Conservation (phyloP, 1,284 basidiomycete species). For the Schizophyllum commune region DNA sequence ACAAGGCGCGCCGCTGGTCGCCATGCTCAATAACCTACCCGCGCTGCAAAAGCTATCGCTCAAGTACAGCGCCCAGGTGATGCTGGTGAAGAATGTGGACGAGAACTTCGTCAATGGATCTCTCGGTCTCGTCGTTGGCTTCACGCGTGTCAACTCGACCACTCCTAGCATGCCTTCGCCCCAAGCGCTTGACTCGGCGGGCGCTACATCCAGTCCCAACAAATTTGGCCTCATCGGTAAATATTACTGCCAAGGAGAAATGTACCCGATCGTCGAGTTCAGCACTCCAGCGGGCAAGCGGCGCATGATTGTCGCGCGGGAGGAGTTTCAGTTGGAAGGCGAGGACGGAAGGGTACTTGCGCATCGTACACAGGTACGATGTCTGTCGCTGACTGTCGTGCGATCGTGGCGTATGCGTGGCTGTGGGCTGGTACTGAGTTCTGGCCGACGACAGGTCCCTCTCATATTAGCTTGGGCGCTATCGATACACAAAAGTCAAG, state of each 20-base stretch:
- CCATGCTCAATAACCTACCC: slow-evolving; percentile 47
- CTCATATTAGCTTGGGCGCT: slow-evolving; percentile 70
- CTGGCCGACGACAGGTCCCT: slow-evolving; percentile 27
- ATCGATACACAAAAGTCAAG: slow-evolving; percentile 79
- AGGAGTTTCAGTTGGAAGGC: slow-evolving; percentile 63
- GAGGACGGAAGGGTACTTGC: slow-evolving; percentile 62
- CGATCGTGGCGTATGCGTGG: too few species aligned
- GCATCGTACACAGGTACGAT: slow-evolving; percentile 35
- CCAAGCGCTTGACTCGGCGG: too few species aligned
- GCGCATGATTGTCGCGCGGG: slow-evolving; percentile 39
- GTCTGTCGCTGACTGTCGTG: too few species aligned
- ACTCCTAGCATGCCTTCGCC: too few species aligned
- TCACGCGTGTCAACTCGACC: too few species aligned
- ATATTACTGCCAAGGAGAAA: slow-evolving; percentile 15
- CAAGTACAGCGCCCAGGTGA: slow-evolving; percentile 50
- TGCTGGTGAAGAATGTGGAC: slow-evolving; percentile 75
- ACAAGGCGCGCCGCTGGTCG: slow-evolving; percentile 32
- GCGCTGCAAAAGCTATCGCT: slow-evolving; percentile 43
- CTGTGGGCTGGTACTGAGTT: too few species aligned
- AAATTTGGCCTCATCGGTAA: too few species aligned
- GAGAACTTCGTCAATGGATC: slow-evolving; percentile 71
- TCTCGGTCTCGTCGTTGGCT: slow-evolving; percentile 54
- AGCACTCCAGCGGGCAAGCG: slow-evolving; percentile 41
- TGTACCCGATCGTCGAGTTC: slow-evolving; percentile 61
- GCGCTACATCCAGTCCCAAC: too few species aligned